phyloP scores from a whole-genome alignment of 1,284 basidiomycete species.

The Ganoderma lucidum region DNA sequence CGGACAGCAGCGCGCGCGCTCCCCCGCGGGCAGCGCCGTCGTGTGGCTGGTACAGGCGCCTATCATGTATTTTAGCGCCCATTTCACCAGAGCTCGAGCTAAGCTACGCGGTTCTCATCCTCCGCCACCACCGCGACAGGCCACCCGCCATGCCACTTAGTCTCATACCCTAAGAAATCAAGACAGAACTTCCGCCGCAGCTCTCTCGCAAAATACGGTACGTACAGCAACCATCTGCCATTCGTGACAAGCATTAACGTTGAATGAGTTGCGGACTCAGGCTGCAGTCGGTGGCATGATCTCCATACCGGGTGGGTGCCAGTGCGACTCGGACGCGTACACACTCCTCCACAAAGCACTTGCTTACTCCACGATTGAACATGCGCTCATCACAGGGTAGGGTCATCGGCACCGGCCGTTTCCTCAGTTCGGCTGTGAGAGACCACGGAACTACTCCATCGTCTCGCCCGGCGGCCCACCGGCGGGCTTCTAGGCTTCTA shows the following conservation, averaged over 20 bases:
- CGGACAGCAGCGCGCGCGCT: background rate
- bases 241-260: too few species aligned
- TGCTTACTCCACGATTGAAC: too few species aligned
- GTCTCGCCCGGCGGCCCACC: background rate
- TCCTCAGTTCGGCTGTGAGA: conserved; percentile 46
- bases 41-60: too few species aligned
- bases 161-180: conserved; percentile 27
- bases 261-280: conserved; percentile 3
- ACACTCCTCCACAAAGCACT: too few species aligned
- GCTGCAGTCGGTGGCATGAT: conserved; percentile 43
- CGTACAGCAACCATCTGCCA: conserved; percentile 4
- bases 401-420: conserved; percentile 59
- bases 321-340: too few species aligned
- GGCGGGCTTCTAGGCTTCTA: too few species aligned
- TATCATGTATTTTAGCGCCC: too few species aligned
- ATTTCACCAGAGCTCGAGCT: too few species aligned
- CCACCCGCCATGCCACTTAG: conserved; percentile 2
- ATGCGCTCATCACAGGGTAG: conserved; percentile 42
- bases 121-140: background rate
- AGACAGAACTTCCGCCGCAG: conserved; percentile 41
- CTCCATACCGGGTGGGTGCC: conserved; percentile 35
- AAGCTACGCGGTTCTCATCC: too few species aligned
- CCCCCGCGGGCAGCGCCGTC: background rate
- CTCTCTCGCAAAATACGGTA: conserved; percentile 41
- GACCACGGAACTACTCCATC: background rate